These are phyloP conservation scores for Phytophthora constricta DNA, from an alignment of 352 stramenopile genomes.

Conservation along the genomic window DNA sequence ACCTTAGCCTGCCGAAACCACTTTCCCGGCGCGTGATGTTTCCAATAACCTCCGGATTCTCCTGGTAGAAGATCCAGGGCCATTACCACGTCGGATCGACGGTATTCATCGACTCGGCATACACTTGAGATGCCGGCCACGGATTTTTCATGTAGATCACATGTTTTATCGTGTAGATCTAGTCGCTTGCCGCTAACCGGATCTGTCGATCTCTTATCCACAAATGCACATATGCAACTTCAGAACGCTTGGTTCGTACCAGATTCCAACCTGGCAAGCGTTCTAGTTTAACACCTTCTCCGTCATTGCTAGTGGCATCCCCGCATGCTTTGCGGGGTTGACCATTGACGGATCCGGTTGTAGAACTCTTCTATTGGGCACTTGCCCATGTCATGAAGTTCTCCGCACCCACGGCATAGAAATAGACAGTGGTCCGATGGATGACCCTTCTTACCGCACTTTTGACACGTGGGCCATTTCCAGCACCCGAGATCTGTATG, in stretches of 20 bases:
- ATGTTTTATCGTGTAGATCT: conserved; percentile 1
- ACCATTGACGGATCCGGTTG: neutral
- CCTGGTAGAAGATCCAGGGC: conserved; percentile 4
- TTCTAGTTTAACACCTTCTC: conserved; percentile 13
- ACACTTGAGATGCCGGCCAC: neutral
- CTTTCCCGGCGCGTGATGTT: conserved; percentile 10
- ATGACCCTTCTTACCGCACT: neutral
- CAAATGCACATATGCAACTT: conserved; percentile 9
- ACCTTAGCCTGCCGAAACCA: conserved; percentile 2
- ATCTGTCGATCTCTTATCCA: neutral
- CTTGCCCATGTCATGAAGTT: neutral
- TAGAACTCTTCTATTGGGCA: neutral
- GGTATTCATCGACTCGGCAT: neutral
- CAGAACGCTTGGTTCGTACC: conserved; percentile 1
- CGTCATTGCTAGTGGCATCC: neutral
- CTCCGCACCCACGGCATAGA: neutral
- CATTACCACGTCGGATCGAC: neutral
- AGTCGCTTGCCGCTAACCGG: neutral
- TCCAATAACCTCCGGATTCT: conserved; percentile 25
- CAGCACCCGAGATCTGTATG: neutral
- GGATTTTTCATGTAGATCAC: neutral
- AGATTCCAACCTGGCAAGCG: conserved; percentile 1
- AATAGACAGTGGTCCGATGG: neutral
- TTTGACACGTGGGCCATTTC: neutral
- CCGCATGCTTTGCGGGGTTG: neutral